These are phyloP conservation scores for Royoungia palumana DNA, from an alignment of 768 basidiomycete genomes.

Conservation along the genomic window DNA sequence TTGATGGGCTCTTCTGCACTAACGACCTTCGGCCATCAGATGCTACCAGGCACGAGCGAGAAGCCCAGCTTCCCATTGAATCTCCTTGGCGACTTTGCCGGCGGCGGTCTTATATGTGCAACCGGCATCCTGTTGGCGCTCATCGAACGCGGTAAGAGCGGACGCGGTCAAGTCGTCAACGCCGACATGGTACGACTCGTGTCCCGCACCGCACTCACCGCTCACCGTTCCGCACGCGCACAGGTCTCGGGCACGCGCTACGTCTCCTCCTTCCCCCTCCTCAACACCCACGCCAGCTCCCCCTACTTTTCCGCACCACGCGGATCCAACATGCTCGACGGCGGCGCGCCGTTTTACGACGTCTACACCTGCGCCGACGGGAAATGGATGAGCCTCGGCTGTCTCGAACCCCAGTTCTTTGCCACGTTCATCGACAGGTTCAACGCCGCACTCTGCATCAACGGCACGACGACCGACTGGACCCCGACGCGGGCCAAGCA, in stretches of 20 bases:
- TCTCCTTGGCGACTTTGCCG: slow-evolving; percentile 78
- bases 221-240: background rate
- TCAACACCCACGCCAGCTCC: slow-evolving; percentile 37
- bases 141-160: slow-evolving; percentile 60
- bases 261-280: slow-evolving; percentile 66
- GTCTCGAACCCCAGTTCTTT: slow-evolving; percentile 74
- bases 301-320: slow-evolving; percentile 41
- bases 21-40: slow-evolving; percentile 33
- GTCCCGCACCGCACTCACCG: background rate
- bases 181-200: slow-evolving; percentile 63
- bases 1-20: background rate
- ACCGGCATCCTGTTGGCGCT: slow-evolving; percentile 74
- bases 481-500: slow-evolving; percentile 48
- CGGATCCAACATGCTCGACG: slow-evolving; percentile 64
- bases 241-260: slow-evolving; percentile 82
- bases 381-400: slow-evolving; percentile 73
- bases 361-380: slow-evolving; percentile 73
- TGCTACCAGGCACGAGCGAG: slow-evolving; percentile 60
- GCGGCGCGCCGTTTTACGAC: slow-evolving; percentile 75
- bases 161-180: slow-evolving; percentile 70
- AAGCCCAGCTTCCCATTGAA: slow-evolving; percentile 75
- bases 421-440: slow-evolving; percentile 56
- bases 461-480: slow-evolving; percentile 48
- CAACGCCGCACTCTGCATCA: slow-evolving; percentile 44
- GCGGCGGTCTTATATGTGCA: slow-evolving; percentile 71